Evolutionary conservation across 2,329 filamentous ascomycete species (phyloP).

Genomic region (Colletotrichum spinosum): DNA sequence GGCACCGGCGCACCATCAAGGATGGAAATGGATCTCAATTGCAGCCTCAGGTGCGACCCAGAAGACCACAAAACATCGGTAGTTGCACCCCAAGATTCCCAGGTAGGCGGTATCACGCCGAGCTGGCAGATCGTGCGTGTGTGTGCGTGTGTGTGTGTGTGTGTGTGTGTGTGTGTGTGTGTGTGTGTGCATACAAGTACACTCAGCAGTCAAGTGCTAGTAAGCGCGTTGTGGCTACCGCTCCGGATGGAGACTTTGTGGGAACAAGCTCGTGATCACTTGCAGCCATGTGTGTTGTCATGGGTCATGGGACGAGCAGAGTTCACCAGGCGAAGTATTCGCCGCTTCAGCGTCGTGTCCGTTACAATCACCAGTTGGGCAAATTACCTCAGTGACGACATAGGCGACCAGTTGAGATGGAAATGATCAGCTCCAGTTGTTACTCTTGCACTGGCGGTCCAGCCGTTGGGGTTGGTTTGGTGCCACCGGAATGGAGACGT

Average conservation of each 20-base stretch:
- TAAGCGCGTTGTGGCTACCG: not conserved
- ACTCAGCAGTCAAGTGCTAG: not conserved
- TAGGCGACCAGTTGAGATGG: constrained; percentile 30
- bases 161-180: not conserved
- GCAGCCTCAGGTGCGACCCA: constrained; percentile 12
- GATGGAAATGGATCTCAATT: not conserved
- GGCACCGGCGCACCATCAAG: constrained; percentile 1
- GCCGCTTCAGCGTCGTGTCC: constrained; percentile 18
- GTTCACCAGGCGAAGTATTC: not conserved
- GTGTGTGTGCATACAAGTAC: not conserved
- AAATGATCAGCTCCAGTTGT: constrained; percentile 9
- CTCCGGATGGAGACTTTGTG: constrained; percentile 6
- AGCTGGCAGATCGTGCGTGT: too few relatives aligned
- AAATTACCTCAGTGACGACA: constrained; percentile 34
- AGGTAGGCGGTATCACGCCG: constrained; percentile 3
- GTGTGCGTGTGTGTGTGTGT: not conserved
- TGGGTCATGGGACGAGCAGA: constrained; percentile 13
- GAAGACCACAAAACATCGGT: constrained; percentile 14
- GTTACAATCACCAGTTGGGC: constrained; percentile 22
- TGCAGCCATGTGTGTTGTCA: constrained; percentile 18
- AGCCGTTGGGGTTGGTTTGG: constrained; percentile 7
- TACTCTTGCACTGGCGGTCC: not conserved
- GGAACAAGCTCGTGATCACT: constrained; percentile 31
- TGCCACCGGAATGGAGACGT: constrained; percentile 26
- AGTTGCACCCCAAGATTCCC: constrained; percentile 21